Percentiles rank a stretch among this genome's conserved stretches.
Conservation (phyloP, 2,329 filamentous ascomycete species). For the Hymenoscyphus occultus region DNA sequence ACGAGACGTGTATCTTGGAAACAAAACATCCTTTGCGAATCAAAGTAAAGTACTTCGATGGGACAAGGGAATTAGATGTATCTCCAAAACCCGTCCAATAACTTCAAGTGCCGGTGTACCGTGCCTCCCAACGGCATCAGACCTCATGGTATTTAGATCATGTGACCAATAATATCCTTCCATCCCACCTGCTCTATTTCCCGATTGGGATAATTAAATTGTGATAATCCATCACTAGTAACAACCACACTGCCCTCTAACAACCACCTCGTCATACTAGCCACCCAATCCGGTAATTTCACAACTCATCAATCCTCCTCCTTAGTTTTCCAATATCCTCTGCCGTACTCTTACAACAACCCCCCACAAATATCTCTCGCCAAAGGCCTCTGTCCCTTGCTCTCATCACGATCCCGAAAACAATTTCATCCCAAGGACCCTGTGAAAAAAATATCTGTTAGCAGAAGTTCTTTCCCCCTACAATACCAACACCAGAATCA, state of each 20-base stretch:
- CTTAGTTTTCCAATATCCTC: conserved; percentile 31
- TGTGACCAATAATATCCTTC: background rate
- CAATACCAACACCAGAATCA: background rate
- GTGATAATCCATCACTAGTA: background rate
- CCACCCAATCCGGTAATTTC: background rate
- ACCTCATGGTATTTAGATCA: background rate
- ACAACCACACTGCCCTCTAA: background rate
- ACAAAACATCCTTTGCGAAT: background rate
- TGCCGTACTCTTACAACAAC: conserved; percentile 45
- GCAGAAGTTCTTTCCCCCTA: background rate
- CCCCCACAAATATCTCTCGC: conserved; percentile 42
- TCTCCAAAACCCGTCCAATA: background rate
- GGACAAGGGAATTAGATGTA: background rate
- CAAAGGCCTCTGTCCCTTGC: conserved; percentile 28
- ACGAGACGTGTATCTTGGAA: background rate
- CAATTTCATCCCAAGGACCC: conserved; percentile 38
- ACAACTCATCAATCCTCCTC: conserved; percentile 27
- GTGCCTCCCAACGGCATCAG: background rate
- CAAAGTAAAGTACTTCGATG: background rate
- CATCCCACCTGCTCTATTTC: background rate
- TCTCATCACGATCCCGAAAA: conserved; percentile 37
- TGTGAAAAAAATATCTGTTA: conserved; percentile 9
- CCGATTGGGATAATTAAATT: background rate
- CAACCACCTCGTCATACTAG: background rate
- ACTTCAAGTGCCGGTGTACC: background rate